Evolutionary conservation across 2,329 filamentous ascomycete genomes (phyloP).

Genomic region (Venturiaceae sp.): DNA sequence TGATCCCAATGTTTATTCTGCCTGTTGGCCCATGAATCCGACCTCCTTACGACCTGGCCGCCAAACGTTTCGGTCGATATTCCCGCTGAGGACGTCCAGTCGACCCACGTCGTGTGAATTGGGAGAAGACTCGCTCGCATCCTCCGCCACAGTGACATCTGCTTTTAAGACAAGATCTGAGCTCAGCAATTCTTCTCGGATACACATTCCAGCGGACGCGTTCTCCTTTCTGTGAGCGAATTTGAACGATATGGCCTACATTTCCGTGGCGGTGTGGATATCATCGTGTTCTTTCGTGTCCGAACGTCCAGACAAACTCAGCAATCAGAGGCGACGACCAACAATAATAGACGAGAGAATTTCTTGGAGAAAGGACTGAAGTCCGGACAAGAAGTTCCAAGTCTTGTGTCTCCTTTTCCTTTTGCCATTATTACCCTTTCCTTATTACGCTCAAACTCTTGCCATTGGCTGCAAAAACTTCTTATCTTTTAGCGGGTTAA

Average conservation of each 20-base stretch:
- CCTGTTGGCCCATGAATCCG: no score
- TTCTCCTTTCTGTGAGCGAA: not conserved
- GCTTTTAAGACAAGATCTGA: no score
- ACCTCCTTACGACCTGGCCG: no score
- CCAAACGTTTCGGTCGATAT: no score
- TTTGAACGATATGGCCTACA: not conserved
- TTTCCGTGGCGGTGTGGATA: not conserved
- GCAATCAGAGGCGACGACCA: not conserved
- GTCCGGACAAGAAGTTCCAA: not conserved
- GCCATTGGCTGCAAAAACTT: not conserved
- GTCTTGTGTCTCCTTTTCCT: not conserved
- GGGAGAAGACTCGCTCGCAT: no score
- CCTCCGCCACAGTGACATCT: no score
- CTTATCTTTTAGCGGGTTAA: not conserved
- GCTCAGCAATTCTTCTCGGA: no score
- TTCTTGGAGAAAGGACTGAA: not conserved
- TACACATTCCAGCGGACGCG: no score
- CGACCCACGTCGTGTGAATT: no score
- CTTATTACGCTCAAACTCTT: not conserved
- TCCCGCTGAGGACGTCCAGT: no score
- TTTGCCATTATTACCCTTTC: no score
- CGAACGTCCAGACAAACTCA: not conserved
- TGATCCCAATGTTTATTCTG: no score
- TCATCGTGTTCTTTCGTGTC: not conserved
- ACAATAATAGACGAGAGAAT: not conserved